Base-by-base conservation (phyloP, 805 yeast species). In the Cyberlindnera saturnus region DNA sequence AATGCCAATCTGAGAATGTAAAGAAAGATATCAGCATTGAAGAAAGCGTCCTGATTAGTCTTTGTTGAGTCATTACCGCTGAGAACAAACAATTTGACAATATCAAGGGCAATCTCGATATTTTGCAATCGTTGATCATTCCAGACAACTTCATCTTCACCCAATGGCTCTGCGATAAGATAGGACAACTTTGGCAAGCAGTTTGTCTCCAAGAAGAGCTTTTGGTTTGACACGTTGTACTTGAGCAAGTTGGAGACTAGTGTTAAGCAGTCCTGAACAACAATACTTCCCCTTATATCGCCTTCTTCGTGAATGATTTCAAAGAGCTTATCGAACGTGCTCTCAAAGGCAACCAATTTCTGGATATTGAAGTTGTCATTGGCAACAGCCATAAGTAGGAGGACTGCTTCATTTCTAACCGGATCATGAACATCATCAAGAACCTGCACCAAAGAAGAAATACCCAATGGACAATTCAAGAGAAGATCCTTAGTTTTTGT, bases 261-360 rank as follows among this genome's bases (percentile, higher is more conserved):
- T 0, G 88, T 77, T 42, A 95, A 66, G 61, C 96, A 86, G 63
- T 93, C 98, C 58, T 86, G 93, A 8, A 90, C 95, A n/a, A 88
- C 79, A 30, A 88, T 73, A 16, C 93, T 87, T 9, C 96, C 97
- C 41, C 89, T 74, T 14, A 88, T 73, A 4, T 96, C 96, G 29
- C 96, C 96, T 62, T 90, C 97, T 49, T 80, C 85, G 14, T 78
- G 81, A 19, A 91, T 80, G 13, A 93, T 83, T n/a, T 69, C 71
- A 55, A 91, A 90, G 11, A 89, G 64, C 47, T 73, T 78, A 48
- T 88, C 96, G 57, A 93, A 90, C 0, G 95, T 83, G 52, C 87
- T 90, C 60, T 93, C 97, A 59, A 93, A 93, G 0, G 96, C 99
- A 9, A 95, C 95, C 16, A 93, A 67, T 56, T 89, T 90, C 60